Percentiles rank a stretch among this genome's conserved stretches.
phyloP scores from a whole-genome alignment of 805 yeast genomes.

The Ogataea ganodermae region DNA sequence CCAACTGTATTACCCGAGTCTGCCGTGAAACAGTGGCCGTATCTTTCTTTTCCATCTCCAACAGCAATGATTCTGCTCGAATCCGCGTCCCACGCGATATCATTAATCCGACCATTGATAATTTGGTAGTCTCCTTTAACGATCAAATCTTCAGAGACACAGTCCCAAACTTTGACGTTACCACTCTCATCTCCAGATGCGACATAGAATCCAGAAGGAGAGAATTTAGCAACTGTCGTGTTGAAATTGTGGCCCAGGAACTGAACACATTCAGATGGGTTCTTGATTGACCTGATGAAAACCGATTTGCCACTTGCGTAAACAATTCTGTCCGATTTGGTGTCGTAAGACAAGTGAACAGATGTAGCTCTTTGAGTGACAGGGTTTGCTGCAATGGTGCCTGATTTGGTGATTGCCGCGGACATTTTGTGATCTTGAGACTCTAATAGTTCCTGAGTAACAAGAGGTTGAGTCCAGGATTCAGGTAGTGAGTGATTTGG shows the following conservation, averaged over 20 bases:
- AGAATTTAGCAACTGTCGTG: constrained; percentile 82
- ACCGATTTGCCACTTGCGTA: constrained; percentile 84
- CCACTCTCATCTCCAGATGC: constrained; percentile 96
- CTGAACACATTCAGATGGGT: constrained; percentile 57
- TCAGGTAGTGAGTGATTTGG: neutral
- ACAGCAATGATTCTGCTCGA: constrained; percentile 85
- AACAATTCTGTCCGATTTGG: constrained; percentile 65
- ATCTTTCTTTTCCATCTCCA: constrained; percentile 89
- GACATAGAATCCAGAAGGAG: constrained; percentile 87
- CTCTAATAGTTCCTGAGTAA: neutral
- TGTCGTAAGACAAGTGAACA: constrained; percentile 75
- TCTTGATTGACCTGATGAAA: constrained; percentile 62
- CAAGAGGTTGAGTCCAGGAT: neutral
- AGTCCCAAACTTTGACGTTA: constrained; percentile 85
- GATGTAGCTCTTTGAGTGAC: constrained; percentile 69
- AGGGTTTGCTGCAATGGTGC: constrained; percentile 75
- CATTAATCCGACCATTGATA: constrained; percentile 77
- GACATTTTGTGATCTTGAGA: constrained; percentile 10
- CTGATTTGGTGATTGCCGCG: constrained; percentile 24
- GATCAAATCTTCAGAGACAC: constrained; percentile 52
- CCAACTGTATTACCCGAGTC: constrained; percentile 98
- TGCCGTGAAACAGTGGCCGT: constrained; percentile 89
- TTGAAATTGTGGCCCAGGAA: constrained; percentile 69
- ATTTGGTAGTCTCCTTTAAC: constrained; percentile 77
- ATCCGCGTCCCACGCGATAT: constrained; percentile 92